Evolutionary conservation across 495 filamentous ascomycete genomes (phyloP), one percentile per base, ranked within the genome.

Genomic region (Neurospora africana): DNA sequence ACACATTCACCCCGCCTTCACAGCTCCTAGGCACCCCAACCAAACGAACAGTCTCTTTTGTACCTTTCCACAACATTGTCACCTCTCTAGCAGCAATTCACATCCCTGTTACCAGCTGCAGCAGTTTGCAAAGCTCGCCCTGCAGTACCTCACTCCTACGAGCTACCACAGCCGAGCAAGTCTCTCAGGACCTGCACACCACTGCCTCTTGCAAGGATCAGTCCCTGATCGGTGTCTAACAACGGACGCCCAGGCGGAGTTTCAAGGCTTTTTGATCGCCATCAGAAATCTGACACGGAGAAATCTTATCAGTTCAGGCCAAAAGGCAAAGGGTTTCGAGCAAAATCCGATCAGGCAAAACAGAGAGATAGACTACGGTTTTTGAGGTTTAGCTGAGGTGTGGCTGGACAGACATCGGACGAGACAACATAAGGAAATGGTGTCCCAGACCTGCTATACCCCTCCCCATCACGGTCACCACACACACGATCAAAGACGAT

Each of bases 361-460:
- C 53, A 61, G 53, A 19, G 27, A 33, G 13, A 17, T 30, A 30
- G 13, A 33, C 11, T 6, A 61, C 53, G 27, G 53, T 17, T 61
- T 61, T 19, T 19, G 27, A 61, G 53, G 53, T 33, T 61, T 30
- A 61, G 53, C 53, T 61, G 23, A 61, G 47, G 53, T 65, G 69
- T 61, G 38, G 68, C 39, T 68, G 77, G 70, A 82, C 76, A 65
- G 53, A 35, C 53, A 65, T 65, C 7, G 27, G 53, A 65, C 53
- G 27, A 65, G 30, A 65, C 53, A 65, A 65, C 53, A 33, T 33
- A 65, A 33, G 53, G 53, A 65, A 77, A 85, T 85, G 83, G 83
- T 84, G 69, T 81, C 82, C 72, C 82, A 82, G 53, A 76, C 78
- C 15, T 81, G 76, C 69, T 83, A 78, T 74, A 72, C 74, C 72